Evolutionary conservation across 139 green algal genomes (phyloP), one percentile per base, ranked within the genome.

Genomic region (Yamagishiella unicocca): DNA sequence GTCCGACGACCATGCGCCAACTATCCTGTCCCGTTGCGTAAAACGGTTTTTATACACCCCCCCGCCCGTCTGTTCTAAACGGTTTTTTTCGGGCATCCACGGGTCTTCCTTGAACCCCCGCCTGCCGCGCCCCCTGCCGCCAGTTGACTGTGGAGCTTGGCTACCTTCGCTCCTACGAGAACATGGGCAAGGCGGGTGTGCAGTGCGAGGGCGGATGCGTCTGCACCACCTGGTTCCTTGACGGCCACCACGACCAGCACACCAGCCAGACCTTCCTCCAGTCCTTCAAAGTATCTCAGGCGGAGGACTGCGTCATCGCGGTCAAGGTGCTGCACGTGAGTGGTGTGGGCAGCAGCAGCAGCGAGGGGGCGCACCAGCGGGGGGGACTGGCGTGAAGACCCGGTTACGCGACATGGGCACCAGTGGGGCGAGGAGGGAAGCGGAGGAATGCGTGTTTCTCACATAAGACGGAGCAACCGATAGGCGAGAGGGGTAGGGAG

Each of bases 201-300:
- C 21, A 43, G 35, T 91, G 88, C 54, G 62, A 83, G 74, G 55
- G 33, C 9, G 88, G 88, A 25, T 90, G 87, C 87, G 42, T 0
- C 31, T 90, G 87, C 81, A 17, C 21, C 5, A 35, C 50, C 38
- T 78, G 40, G 33, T 29, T 37, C 6, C 40, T 90, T 27, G 86
- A 90, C 17, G 86, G 86, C 68, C 46, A 84, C 78, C 67, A 87
- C 19, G 77, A 74, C 2, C 37, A 62, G 54, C 67, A 27, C 54
- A 83, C 35, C 72, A 77, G 50, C 38, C 80, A 90, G 87, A 81
- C 84, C 37, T 85, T 79, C 81, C 87, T 88, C 45, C 71, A 85
- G 4, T 10, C 50, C 31, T 85, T 88, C 72, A 80, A 74, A 37
- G 87, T 80, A 5, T 54, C 80, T 5, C 87, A 90, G 71, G 31